These are phyloP conservation scores for Pinus taeda DNA, from an alignment of 75 land plant species.

Conservation along the genomic window DNA sequence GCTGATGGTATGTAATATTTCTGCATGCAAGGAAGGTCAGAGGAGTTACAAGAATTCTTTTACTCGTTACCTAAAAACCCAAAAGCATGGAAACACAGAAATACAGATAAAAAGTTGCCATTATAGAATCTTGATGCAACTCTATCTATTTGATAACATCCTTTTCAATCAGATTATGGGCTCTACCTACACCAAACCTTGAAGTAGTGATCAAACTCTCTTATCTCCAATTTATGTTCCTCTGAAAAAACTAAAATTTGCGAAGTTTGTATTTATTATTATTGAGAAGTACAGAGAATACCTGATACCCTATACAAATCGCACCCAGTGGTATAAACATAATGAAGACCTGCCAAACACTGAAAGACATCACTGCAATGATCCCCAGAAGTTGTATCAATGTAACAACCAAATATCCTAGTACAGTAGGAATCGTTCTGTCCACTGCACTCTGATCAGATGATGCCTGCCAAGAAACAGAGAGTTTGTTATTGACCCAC, in stretches of 20 bases:
- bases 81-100: too few species aligned
- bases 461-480: conserved; percentile 10
- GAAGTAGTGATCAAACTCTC: too few species aligned
- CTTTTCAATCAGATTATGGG: neutral
- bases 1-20: conserved; percentile 65
- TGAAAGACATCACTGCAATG: neutral
- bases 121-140: too few species aligned
- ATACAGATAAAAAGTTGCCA: too few species aligned
- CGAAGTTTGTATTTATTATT: neutral
- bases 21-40: conserved; percentile 19
- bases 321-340: neutral
- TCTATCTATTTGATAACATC: neutral
- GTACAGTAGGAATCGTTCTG: conserved; percentile 4
- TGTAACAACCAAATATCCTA: neutral
- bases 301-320: neutral
- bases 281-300: neutral
- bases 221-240: neutral
- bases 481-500: neutral
- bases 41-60: neutral
- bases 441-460: conserved; percentile 20
- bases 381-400: neutral
- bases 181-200: neutral
- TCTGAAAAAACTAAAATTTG: neutral
- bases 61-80: neutral
- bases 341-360: neutral